A percentile compares a stretch with the other conserved stretches of the same genome.
These are phyloP conservation scores for Coccomyxa sp. DNA, from an alignment of 139 green algal species.

Conservation along the genomic window DNA sequence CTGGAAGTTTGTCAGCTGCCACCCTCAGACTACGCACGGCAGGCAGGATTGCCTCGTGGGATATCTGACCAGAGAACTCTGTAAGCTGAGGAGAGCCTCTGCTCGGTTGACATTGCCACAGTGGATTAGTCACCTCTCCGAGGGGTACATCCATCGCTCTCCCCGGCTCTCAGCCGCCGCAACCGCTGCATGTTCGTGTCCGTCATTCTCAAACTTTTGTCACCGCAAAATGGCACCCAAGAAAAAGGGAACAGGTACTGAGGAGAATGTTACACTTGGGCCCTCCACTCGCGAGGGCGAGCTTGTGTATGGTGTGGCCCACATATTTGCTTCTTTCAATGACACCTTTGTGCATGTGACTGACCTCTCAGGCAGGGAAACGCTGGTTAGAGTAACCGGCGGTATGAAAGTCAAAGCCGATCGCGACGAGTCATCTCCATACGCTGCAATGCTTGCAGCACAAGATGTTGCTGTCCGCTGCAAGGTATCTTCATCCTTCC, in stretches of 20 bases:
- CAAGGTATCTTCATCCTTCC: slow-evolving; percentile 70
- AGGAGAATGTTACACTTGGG: slow-evolving; percentile 75
- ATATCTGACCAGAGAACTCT: too few species aligned
- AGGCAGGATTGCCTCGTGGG: too few species aligned
- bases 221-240: slow-evolving; percentile 45
- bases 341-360: slow-evolving; percentile 99
- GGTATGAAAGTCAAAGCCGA: slow-evolving; percentile 99
- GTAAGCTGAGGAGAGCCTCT: too few species aligned
- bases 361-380: slow-evolving; percentile 98
- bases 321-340: slow-evolving; percentile 99
- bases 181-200: too few species aligned
- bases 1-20: too few species aligned
- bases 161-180: too few species aligned
- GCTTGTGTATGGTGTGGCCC: slow-evolving; percentile 95
- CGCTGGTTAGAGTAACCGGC: slow-evolving; percentile 91
- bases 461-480: slow-evolving; percentile 94
- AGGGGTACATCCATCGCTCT: too few species aligned
- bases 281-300: slow-evolving; percentile 87
- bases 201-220: too few species aligned
- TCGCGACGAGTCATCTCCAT: slow-evolving; percentile 97
- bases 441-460: slow-evolving; percentile 99
- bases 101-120: too few species aligned
- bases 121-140: too few species aligned
- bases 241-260: slow-evolving; percentile 37
- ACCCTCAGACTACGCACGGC: too few species aligned